Conservation (phyloP, 2,329 filamentous ascomycete genomes). For the Endoconidiophora laricicola region DNA sequence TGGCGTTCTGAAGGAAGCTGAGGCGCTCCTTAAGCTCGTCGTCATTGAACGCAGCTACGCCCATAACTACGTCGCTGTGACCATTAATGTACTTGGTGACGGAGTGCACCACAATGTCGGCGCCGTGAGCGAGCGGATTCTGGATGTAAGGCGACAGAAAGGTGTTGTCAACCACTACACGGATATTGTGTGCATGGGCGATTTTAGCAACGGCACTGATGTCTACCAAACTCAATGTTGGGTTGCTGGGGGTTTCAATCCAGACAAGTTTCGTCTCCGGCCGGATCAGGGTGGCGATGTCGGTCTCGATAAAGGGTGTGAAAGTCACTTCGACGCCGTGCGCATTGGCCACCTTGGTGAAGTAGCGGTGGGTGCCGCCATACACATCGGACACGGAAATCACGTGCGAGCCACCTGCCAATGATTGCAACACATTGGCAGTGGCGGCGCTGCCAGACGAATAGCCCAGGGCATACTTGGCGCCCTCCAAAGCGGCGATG, state of each 20-base stretch:
- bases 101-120: constrained; percentile 90
- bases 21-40: constrained; percentile 61
- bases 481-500: constrained; percentile 82
- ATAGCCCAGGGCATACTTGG: constrained; percentile 84
- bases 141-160: constrained; percentile 94
- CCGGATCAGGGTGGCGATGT: constrained; percentile 70
- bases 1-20: constrained; percentile 89
- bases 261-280: constrained; percentile 85
- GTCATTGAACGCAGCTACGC: constrained; percentile 86
- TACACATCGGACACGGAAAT: constrained; percentile 96
- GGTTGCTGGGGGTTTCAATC: constrained; percentile 94
- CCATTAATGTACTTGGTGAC: constrained; percentile 99
- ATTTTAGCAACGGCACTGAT: constrained; percentile 69
- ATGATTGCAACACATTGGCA: constrained; percentile 79
- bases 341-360: constrained; percentile 89
- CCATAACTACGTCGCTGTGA: constrained; percentile 94
- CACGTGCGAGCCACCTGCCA: constrained; percentile 82
- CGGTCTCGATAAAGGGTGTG: constrained; percentile 77
- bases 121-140: constrained; percentile 86
- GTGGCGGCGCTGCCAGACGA: constrained; percentile 88
- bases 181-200: constrained; percentile 74
- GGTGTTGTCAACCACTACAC: constrained; percentile 98
- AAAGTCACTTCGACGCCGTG: constrained; percentile 93
- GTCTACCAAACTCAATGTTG: constrained; percentile 82
- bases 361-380: constrained; percentile 94